These are phyloP conservation scores for Cercophora scortea DNA, from an alignment of 495 filamentous ascomycete genomes.

Conservation along the genomic window DNA sequence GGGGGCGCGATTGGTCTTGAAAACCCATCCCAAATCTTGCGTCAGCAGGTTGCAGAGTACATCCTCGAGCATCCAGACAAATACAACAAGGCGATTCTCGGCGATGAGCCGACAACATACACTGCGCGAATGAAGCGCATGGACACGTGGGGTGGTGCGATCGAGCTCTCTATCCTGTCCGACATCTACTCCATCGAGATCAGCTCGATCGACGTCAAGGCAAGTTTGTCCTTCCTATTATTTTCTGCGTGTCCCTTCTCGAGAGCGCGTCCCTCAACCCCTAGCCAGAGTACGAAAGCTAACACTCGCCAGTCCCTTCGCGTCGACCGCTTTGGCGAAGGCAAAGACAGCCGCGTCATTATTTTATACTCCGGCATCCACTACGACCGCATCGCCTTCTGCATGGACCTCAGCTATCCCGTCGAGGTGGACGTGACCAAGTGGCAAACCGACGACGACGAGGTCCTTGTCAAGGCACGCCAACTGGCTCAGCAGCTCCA, in stretches of 20 bases:
- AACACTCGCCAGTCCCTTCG: slow-evolving; percentile 20
- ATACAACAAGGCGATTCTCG: slow-evolving; percentile 71
- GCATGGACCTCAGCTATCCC: slow-evolving; percentile 51
- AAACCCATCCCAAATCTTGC: slow-evolving; percentile 46
- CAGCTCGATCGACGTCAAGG: slow-evolving; percentile 65
- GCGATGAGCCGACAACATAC: slow-evolving; percentile 66
- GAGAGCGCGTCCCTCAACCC: neutral
- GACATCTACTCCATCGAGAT: slow-evolving; percentile 86
- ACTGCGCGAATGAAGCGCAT: slow-evolving; percentile 76
- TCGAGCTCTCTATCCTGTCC: slow-evolving; percentile 79
- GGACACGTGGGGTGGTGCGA: slow-evolving; percentile 85
- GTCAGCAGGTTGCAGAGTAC: slow-evolving; percentile 70
- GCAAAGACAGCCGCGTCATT: slow-evolving; percentile 59
- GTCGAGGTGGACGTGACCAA: slow-evolving; percentile 71
- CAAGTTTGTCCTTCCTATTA: slow-evolving; percentile 1
- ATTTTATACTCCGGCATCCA: slow-evolving; percentile 92
- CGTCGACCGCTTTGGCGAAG: slow-evolving; percentile 75
- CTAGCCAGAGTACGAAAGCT: neutral
- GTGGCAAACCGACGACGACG: slow-evolving; percentile 60
- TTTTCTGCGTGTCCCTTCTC: neutral
- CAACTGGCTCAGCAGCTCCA: slow-evolving; percentile 62
- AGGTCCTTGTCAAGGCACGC: slow-evolving; percentile 58
- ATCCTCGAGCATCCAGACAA: slow-evolving; percentile 66
- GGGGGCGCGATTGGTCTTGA: slow-evolving; percentile 55
- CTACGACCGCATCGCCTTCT: slow-evolving; percentile 84